phyloP scores from a whole-genome alignment of 441 rosid genomes.

The Euphorbia schlechtendalii region DNA sequence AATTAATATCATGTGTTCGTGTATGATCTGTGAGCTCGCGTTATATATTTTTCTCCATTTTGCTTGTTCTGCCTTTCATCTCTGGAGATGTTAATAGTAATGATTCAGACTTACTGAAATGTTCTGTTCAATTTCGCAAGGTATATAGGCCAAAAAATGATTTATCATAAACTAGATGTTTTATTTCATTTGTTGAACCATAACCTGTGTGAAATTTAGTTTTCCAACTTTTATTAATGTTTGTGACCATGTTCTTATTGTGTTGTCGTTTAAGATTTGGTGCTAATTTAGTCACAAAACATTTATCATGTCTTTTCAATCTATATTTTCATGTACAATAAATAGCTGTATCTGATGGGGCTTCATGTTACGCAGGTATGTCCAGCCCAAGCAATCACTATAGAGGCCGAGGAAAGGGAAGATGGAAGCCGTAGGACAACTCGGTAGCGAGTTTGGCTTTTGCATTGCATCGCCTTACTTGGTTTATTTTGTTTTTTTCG shows the following conservation, averaged over 20 bases:
- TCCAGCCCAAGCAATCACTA: slow-evolving; percentile 96
- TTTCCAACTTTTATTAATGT: background rate
- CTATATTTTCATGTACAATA: background rate
- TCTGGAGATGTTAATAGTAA: background rate
- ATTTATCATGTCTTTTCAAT: background rate
- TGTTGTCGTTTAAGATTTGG: background rate
- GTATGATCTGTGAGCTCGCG: background rate
- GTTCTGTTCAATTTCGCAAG: background rate
- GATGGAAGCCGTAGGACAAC: slow-evolving; percentile 99
- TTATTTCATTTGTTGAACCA: background rate
- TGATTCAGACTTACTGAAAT: background rate
- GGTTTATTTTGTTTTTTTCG: background rate
- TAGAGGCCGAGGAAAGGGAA: slow-evolving; percentile 94
- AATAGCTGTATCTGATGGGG: slow-evolving; percentile 17
- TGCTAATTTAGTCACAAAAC: background rate
- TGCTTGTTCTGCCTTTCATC: background rate
- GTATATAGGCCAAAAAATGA: background rate
- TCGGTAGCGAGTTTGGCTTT: slow-evolving; percentile 34
- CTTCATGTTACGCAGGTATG: slow-evolving; percentile 50
- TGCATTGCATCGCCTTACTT: background rate
- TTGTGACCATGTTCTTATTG: background rate
- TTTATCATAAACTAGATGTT: background rate
- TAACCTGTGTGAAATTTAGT: background rate
- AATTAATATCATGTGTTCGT: background rate
- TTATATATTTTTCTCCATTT: background rate